These are phyloP conservation scores for Penicillium sp. DNA, from an alignment of 2,329 filamentous ascomycete genomes.

Conservation along the genomic window DNA sequence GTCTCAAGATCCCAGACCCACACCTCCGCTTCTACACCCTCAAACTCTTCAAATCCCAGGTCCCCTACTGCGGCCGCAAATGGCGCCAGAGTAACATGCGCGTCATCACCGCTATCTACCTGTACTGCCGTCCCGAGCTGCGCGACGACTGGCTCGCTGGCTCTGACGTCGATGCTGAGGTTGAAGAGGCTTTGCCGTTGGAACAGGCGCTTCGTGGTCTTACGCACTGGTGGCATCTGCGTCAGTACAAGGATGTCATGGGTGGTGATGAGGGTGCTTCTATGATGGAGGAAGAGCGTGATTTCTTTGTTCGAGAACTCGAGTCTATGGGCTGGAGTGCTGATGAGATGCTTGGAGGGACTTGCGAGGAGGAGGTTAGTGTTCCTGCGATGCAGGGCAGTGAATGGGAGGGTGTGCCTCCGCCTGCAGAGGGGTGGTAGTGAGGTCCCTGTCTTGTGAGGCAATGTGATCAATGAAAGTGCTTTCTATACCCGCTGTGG, in stretches of 20 bases:
- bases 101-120: conserved; percentile 91
- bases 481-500: conserved; percentile 1
- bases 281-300: conserved; percentile 61
- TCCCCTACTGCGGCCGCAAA: conserved; percentile 94
- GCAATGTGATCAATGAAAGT: conserved; percentile 7
- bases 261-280: conserved; percentile 41
- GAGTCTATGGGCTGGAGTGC: conserved; percentile 57
- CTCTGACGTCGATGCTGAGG: conserved; percentile 82
- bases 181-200: conserved; percentile 82
- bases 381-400: conserved; percentile 13
- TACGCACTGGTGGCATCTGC: conserved; percentile 89
- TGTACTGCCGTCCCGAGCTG: conserved; percentile 85
- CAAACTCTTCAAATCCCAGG: conserved; percentile 97
- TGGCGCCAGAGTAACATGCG: conserved; percentile 98
- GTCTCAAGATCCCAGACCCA: conserved; percentile 79
- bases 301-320: conserved; percentile 70
- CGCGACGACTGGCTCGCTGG: conserved; percentile 89
- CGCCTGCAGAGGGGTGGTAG: conserved; percentile 30
- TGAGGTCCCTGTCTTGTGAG: not conserved
- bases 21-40: conserved; percentile 85
- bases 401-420: conserved; percentile 32
- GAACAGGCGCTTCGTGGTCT: conserved; percentile 82
- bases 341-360: conserved; percentile 28
- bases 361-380: conserved; percentile 4
- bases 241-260: conserved; percentile 72